Conservation (phyloP, 2,329 filamentous ascomycete species). For the Juglanconis sp. region DNA sequence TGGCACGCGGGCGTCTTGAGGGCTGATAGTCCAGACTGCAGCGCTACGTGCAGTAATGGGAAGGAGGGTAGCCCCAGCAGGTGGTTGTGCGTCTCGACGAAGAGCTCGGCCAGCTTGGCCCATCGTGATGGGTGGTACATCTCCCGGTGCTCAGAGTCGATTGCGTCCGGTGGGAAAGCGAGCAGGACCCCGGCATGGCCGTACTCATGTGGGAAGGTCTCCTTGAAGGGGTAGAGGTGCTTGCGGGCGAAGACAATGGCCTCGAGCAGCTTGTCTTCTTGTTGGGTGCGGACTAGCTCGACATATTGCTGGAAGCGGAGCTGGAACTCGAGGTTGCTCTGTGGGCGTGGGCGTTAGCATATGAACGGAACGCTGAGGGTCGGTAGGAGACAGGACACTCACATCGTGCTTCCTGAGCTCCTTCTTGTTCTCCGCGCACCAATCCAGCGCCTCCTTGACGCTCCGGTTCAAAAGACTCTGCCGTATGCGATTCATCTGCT, state of each 20-base stretch:
- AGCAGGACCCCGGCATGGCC: conserved; percentile 75
- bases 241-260: conserved; percentile 81
- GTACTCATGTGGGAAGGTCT: conserved; percentile 60
- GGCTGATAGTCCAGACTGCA: conserved; percentile 86
- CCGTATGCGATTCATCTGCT: conserved; percentile 75
- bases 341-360: conserved; percentile 1
- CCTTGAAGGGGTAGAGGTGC: conserved; percentile 68
- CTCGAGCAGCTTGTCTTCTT: conserved; percentile 64
- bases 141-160: conserved; percentile 40
- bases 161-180: conserved; percentile 63
- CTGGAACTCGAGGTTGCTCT: conserved; percentile 88
- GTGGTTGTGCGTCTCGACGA: conserved; percentile 80
- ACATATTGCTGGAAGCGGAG: conserved; percentile 93
- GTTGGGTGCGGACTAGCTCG: conserved; percentile 72
- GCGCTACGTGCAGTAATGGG: conserved; percentile 84
- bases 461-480: conserved; percentile 67
- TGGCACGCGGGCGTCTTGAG: conserved; percentile 96
- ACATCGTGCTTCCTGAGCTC: conserved; percentile 84
- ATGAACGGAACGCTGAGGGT: neutral
- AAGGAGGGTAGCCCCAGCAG: conserved; percentile 78
- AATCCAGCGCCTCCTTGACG: conserved; percentile 75
- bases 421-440: conserved; percentile 93
- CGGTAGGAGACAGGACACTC: conserved; percentile 25
- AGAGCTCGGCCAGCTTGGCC: conserved; percentile 72
- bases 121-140: conserved; percentile 75